Percentiles rank a stretch among this genome's conserved stretches.
Evolutionary conservation across 1,139 yeast species (phyloP).

Genomic region (Candida gigantensis): DNA sequence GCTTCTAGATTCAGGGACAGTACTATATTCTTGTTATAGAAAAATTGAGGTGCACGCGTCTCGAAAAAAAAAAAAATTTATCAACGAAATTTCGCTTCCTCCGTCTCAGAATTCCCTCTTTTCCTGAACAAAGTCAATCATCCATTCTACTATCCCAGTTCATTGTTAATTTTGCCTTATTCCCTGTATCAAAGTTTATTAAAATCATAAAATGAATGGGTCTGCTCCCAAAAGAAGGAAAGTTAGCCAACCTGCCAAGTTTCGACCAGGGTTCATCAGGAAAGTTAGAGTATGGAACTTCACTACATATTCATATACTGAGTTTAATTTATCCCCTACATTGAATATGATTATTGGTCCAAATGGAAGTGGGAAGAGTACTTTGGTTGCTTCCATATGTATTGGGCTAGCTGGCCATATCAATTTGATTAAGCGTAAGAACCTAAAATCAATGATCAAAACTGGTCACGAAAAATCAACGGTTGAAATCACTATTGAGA

Average conservation of each 20-base stretch:
- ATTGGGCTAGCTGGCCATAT: slow-evolving; percentile 85
- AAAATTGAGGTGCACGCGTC: no score
- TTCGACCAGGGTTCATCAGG: slow-evolving; percentile 67
- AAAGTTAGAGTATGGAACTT: slow-evolving; percentile 69
- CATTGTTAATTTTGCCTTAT: no score
- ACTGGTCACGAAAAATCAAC: slow-evolving; percentile 59
- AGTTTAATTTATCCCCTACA: slow-evolving; percentile 77
- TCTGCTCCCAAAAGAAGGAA: slow-evolving; percentile 8
- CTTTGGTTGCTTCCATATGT: slow-evolving; percentile 92
- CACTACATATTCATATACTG: slow-evolving; percentile 79
- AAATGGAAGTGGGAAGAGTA: slow-evolving; percentile 94
- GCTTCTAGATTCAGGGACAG: no score
- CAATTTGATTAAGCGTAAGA: slow-evolving; percentile 78
- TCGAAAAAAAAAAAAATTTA: no score
- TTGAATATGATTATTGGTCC: slow-evolving; percentile 96
- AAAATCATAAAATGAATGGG: no score
- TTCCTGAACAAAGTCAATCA: no score
- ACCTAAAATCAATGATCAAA: slow-evolving; percentile 72
- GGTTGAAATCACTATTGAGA: slow-evolving; percentile 68
- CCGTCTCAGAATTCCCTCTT: no score
- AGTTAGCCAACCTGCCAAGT: slow-evolving; percentile 14
- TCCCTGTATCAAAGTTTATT: no score
- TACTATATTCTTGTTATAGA: no score
- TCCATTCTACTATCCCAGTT: no score
- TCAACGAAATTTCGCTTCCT: no score